Evolutionary conservation across 140 eudicot species (phyloP).

Genomic region (Flaveria floridana): DNA sequence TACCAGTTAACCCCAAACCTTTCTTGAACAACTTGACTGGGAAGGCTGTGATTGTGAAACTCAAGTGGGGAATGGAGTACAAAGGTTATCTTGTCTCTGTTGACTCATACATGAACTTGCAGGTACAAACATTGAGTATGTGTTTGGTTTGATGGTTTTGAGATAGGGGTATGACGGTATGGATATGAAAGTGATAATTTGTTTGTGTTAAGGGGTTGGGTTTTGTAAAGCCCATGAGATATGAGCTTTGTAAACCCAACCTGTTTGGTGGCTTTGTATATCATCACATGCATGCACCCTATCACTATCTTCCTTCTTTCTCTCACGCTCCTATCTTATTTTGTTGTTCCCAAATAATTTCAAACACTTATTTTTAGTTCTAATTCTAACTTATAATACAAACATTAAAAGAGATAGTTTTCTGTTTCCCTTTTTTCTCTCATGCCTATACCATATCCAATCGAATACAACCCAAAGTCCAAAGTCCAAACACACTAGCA

Average conservation of each 20-base stretch:
- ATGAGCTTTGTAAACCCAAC: neutral
- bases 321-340: neutral
- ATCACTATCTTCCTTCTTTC: neutral
- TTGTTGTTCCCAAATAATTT: neutral
- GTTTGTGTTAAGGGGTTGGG: neutral
- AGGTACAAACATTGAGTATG: constrained; percentile 37
- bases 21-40: constrained; percentile 83
- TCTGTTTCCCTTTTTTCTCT: neutral
- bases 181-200: neutral
- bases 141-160: neutral
- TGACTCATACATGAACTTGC: constrained; percentile 86
- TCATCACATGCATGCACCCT: neutral
- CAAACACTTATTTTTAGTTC: neutral
- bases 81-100: constrained; percentile 81
- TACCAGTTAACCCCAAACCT: constrained; percentile 83
- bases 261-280: neutral
- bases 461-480: too few species aligned
- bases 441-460: neutral
- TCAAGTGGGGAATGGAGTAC: constrained; percentile 94
- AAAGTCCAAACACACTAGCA: too few species aligned
- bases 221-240: neutral
- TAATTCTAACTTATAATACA: neutral
- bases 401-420: neutral
- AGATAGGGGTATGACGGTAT: neutral
- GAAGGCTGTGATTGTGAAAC: constrained; percentile 68